A percentile compares a stretch with the other conserved stretches of the same genome.
These are phyloP conservation scores for Eleusine coracana DNA, from an alignment of 176 grass and related monocot genomes.

Conservation along the genomic window DNA sequence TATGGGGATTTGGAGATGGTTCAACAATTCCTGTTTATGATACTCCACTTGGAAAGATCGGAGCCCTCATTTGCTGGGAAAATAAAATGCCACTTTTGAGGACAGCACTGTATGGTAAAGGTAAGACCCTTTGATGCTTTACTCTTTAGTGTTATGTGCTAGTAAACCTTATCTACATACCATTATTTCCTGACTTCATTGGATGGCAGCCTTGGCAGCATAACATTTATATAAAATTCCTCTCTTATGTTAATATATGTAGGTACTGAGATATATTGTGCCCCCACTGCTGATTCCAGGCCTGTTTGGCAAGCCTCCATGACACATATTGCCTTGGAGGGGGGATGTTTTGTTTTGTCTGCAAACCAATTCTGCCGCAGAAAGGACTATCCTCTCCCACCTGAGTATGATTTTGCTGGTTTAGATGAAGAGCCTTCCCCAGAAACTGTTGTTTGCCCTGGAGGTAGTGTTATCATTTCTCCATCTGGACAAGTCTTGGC, in stretches of 20 bases:
- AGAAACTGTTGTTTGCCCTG: constrained; percentile 78
- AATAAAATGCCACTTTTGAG: constrained; percentile 95
- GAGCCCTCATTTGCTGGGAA: constrained; percentile 95
- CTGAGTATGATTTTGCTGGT: constrained; percentile 67
- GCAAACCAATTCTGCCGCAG: constrained; percentile 91
- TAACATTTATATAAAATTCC: neutral
- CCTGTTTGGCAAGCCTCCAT: constrained; percentile 93
- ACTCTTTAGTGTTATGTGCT: neutral
- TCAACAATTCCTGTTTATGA: constrained; percentile 95
- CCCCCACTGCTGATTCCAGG: constrained; percentile 85
- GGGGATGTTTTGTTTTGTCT: constrained; percentile 91
- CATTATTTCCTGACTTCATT: neutral
- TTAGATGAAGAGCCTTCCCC: constrained; percentile 76
- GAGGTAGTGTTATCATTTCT: constrained; percentile 95
- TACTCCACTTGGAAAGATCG: constrained; percentile 88
- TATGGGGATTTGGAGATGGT: constrained; percentile 96
- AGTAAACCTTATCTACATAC: neutral
- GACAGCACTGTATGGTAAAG: constrained; percentile 91
- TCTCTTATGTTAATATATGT: constrained; percentile 11
- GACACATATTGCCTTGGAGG: constrained; percentile 86
- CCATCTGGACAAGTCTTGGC: constrained; percentile 77
- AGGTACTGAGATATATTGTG: constrained; percentile 95
- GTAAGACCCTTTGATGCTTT: constrained; percentile 33
- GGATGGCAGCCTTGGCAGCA: neutral
- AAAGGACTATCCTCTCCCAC: constrained; percentile 84